These are phyloP conservation scores for Apophysomyces ossiformis DNA, from an alignment of 371 early-diverging fungal genomes.

Conservation along the genomic window DNA sequence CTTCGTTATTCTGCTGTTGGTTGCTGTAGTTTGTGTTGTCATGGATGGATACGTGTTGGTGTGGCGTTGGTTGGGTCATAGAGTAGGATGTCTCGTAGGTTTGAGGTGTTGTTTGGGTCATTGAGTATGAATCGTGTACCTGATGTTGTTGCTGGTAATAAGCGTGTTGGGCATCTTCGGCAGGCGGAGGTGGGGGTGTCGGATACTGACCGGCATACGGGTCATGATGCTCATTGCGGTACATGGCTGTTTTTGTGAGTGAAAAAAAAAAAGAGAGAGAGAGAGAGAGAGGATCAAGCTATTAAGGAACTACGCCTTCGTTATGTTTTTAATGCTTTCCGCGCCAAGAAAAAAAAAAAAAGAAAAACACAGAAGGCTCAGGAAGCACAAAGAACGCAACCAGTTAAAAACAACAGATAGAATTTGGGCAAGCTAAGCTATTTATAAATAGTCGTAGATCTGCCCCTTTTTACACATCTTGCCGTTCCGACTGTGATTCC, in stretches of 20 bases:
- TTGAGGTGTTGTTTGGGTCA: constrained; percentile 14
- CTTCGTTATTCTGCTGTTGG: neutral
- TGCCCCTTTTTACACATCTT: too few relatives aligned
- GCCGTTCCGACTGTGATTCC: too few relatives aligned
- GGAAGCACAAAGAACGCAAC: neutral
- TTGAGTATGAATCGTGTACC: neutral
- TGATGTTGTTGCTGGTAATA: constrained; percentile 15
- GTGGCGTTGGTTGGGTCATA: neutral
- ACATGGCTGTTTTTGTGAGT: neutral
- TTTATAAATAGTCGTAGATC: too few relatives aligned
- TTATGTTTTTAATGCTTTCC: neutral
- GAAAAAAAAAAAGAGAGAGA: neutral
- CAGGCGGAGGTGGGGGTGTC: constrained; percentile 11
- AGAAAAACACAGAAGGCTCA: too few relatives aligned
- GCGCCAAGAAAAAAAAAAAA: neutral
- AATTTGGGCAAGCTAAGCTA: neutral
- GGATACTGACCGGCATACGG: constrained; percentile 33
- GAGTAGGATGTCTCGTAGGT: constrained; percentile 11
- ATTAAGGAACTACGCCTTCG: too few relatives aligned
- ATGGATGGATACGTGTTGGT: neutral
- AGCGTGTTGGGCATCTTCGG: constrained; percentile 6
- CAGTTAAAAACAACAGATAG: constrained; percentile 6
- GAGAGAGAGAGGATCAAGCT: neutral
- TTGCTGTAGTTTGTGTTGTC: neutral
- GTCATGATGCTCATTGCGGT: constrained; percentile 15